Conservation (phyloP, 768 basidiomycete genomes). For the Amanita rimosa region DNA sequence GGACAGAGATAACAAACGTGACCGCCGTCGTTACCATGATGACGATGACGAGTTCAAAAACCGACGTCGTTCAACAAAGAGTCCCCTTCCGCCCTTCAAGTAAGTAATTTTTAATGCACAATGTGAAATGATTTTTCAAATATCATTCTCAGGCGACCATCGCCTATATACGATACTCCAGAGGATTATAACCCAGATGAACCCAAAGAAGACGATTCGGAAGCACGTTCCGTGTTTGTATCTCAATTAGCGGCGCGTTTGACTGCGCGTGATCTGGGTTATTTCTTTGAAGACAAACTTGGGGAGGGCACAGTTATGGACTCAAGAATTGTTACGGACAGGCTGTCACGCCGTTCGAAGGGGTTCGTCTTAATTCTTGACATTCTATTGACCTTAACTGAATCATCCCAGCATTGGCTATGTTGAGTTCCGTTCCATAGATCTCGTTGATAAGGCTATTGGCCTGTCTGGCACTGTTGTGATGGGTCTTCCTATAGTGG, state of each 20-base stretch:
- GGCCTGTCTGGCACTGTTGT: conserved; percentile 88
- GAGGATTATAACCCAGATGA: conserved; percentile 82
- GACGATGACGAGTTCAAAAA: conserved; percentile 29
- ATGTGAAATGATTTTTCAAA: conserved; percentile 2
- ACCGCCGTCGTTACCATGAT: conserved; percentile 27
- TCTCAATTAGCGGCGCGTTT: conserved; percentile 96
- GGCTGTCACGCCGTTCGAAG: conserved; percentile 93
- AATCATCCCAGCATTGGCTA: conserved; percentile 73
- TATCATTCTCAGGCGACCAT: conserved; percentile 43
- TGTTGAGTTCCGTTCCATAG: conserved; percentile 89
- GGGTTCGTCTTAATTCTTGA: conserved; percentile 47
- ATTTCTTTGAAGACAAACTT: conserved; percentile 97
- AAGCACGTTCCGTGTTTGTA: conserved; percentile 97
- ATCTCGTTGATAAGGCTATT: conserved; percentile 86
- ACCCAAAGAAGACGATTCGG: conserved; percentile 90
- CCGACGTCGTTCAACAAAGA: conserved; percentile 19
- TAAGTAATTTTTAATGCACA: conserved; percentile 16
- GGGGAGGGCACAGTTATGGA: conserved; percentile 93
- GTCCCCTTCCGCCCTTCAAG: conserved; percentile 37
- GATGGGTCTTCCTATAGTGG: conserved; percentile 96
- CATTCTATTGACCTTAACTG: conserved; percentile 2
- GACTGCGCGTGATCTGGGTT: conserved; percentile 93
- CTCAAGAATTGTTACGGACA: conserved; percentile 91
- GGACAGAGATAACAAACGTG: conserved; percentile 29
- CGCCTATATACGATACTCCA: conserved; percentile 60